Evolutionary conservation across 83 land plant species (phyloP).

Genomic region (Picea abies): DNA sequence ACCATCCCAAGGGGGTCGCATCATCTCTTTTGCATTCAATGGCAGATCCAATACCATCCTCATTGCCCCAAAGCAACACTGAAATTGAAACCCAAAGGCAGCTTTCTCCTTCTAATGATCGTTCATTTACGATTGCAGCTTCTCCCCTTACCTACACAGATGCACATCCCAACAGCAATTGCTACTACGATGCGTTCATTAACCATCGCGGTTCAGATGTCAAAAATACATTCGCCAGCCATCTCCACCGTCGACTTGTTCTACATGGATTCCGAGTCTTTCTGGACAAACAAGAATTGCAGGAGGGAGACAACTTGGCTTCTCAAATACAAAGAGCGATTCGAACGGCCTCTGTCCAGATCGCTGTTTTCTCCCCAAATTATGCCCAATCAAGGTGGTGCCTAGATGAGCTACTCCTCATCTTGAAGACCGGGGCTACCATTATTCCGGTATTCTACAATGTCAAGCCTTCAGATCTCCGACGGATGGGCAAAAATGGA

Average conservation of each 20-base stretch:
- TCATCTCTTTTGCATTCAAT: too few species aligned
- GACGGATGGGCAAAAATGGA: background rate
- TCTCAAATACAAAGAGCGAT: background rate
- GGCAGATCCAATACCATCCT: too few species aligned
- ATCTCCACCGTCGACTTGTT: background rate
- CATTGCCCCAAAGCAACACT: too few species aligned
- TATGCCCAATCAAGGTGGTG: conserved; percentile 12
- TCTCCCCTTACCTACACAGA: too few species aligned
- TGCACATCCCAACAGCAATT: too few species aligned
- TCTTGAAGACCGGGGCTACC: background rate
- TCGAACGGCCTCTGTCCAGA: background rate
- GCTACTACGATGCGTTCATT: background rate
- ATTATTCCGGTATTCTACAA: background rate
- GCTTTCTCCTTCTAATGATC: too few species aligned
- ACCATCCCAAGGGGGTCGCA: too few species aligned
- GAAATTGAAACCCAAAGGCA: too few species aligned
- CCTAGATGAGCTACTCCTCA: background rate
- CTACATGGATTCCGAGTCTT: background rate
- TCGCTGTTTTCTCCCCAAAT: background rate
- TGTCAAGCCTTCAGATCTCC: background rate
- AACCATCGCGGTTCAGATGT: conserved; percentile 11
- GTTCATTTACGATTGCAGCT: too few species aligned
- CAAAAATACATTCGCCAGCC: background rate
- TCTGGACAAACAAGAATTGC: conserved; percentile 4
- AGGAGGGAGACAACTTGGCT: background rate